These are phyloP conservation scores for Auriscalpium microsporum DNA, from an alignment of 768 basidiomycete species.

Conservation along the genomic window DNA sequence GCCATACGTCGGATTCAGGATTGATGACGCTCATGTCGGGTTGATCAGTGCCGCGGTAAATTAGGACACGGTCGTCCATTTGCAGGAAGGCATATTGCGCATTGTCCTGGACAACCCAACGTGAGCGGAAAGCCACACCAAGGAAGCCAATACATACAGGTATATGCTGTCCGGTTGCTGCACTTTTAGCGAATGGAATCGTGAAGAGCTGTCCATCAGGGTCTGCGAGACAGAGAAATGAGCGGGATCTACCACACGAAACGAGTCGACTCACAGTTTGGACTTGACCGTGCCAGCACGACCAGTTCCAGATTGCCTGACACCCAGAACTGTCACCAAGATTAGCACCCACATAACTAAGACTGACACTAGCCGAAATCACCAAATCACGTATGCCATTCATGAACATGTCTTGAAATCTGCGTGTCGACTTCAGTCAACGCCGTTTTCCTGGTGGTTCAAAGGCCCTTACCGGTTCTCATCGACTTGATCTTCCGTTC, in stretches of 20 bases:
- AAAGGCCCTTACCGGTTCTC: conserved; percentile 32
- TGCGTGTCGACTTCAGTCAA: conserved; percentile 12
- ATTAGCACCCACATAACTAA: conserved; percentile 1
- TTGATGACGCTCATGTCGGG: conserved; percentile 98
- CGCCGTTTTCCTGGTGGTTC: background rate
- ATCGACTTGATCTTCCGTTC: conserved; percentile 54
- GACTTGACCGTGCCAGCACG: conserved; percentile 50
- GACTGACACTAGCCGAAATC: conserved; percentile 19
- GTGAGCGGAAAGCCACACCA: background rate
- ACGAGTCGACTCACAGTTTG: conserved; percentile 35
- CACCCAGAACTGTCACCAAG: conserved; percentile 72
- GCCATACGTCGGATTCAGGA: conserved; percentile 97
- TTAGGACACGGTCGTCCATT: conserved; percentile 87
- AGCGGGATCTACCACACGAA: background rate
- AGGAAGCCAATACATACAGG: conserved; percentile 47
- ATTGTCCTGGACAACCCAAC: conserved; percentile 60
- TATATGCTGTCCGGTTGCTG: conserved; percentile 83
- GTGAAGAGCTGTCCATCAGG: conserved; percentile 68
- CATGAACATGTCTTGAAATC: conserved; percentile 82
- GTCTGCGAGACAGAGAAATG: conserved; percentile 28
- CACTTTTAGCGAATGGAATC: conserved; percentile 92
- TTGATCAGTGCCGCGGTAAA: conserved; percentile 95
- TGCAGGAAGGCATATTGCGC: conserved; percentile 93
- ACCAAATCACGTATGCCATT: conserved; percentile 69
- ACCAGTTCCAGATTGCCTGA: conserved; percentile 89